These are phyloP conservation scores for Diddensiella santjacobensis DNA, from an alignment of 805 yeast species.

Conservation along the genomic window DNA sequence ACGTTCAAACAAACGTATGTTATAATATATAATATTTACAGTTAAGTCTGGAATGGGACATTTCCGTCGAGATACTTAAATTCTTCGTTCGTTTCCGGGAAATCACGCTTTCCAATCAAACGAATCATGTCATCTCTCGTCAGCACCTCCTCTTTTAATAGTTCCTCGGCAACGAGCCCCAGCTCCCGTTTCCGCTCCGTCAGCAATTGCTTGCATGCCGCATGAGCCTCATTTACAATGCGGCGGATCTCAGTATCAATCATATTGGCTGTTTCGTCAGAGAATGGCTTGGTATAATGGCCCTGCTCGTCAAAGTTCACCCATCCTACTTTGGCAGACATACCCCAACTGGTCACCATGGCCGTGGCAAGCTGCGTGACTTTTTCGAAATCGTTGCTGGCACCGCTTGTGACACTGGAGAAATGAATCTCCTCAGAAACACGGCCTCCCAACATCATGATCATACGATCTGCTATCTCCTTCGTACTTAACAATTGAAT, in stretches of 20 bases:
- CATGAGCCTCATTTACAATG: constrained; percentile 72
- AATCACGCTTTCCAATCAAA: constrained; percentile 86
- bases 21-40: not conserved
- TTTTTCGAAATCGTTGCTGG: constrained; percentile 93
- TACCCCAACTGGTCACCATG: constrained; percentile 91
- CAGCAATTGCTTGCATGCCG: constrained; percentile 63
- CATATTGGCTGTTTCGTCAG: constrained; percentile 76
- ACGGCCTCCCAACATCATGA: constrained; percentile 96
- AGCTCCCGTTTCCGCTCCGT: constrained; percentile 70
- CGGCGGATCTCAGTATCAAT: constrained; percentile 83
- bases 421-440: constrained; percentile 94
- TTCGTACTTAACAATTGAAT: constrained; percentile 69
- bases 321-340: constrained; percentile 85
- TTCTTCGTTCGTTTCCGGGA: constrained; percentile 85
- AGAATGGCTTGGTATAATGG: constrained; percentile 75
- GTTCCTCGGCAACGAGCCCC: constrained; percentile 80
- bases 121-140: constrained; percentile 93
- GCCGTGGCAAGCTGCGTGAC: constrained; percentile 90
- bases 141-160: constrained; percentile 80
- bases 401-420: constrained; percentile 91
- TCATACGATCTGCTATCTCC: constrained; percentile 85
- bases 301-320: constrained; percentile 65
- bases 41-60: not conserved
- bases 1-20: too few species aligned
- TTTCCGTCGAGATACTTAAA: constrained; percentile 53